Conservation (phyloP, 2,329 filamentous ascomycete species). For the Nakataea oryzae region DNA sequence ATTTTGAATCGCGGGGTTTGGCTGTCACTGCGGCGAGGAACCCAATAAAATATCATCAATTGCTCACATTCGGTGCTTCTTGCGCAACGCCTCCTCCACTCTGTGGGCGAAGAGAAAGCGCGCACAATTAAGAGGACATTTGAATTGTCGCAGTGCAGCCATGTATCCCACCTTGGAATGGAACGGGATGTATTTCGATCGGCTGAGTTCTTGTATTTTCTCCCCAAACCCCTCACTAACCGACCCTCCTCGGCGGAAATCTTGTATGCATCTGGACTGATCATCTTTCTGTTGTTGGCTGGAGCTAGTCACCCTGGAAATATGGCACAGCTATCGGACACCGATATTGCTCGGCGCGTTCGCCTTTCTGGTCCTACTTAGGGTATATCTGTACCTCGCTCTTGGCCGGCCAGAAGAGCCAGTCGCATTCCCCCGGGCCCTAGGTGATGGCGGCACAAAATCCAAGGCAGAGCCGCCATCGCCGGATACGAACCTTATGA, state of each 20-base stretch:
- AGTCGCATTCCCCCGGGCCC: slow-evolving; percentile 24
- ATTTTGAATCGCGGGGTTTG: background rate
- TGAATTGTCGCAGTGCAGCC: background rate
- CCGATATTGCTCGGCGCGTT: slow-evolving; percentile 29
- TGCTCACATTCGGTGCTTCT: background rate
- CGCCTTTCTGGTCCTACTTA: slow-evolving; percentile 24
- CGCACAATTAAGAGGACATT: background rate
- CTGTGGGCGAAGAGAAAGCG: background rate
- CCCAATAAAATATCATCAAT: too few relatives aligned
- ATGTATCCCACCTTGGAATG: background rate
- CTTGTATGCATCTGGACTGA: background rate
- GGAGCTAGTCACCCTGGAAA: slow-evolving; percentile 18
- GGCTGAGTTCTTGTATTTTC: background rate
- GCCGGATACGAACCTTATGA: background rate
- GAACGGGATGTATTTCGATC: background rate
- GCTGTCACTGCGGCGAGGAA: too few relatives aligned
- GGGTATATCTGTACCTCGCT: slow-evolving; percentile 30
- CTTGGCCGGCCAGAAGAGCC: slow-evolving; percentile 20
- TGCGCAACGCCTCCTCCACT: background rate
- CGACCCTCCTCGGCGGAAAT: background rate
- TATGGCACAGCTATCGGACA: slow-evolving; percentile 36
- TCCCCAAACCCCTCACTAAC: background rate
- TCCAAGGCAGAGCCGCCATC: slow-evolving; percentile 4
- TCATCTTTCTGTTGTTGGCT: background rate
- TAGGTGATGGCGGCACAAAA: slow-evolving; percentile 9